These are phyloP conservation scores for Melampsora americana DNA, from an alignment of 1,284 basidiomycete genomes.

Conservation along the genomic window DNA sequence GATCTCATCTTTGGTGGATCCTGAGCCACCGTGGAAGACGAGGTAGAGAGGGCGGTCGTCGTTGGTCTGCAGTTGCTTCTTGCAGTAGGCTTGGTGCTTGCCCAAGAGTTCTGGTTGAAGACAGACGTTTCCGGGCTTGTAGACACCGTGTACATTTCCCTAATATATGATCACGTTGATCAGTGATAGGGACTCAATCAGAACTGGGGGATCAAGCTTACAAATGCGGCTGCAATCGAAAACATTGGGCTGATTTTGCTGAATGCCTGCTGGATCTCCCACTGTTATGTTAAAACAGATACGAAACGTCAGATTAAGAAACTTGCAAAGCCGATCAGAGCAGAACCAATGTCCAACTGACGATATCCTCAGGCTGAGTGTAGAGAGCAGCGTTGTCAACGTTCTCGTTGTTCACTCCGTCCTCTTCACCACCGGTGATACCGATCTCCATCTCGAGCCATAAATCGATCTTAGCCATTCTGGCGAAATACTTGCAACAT, in stretches of 20 bases:
- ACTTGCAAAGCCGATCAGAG: background rate
- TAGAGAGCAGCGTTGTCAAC: constrained; percentile 93
- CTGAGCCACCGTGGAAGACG: constrained; percentile 99
- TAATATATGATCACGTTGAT: background rate
- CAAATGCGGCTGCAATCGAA: constrained; percentile 89
- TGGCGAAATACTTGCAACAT: constrained; percentile 91
- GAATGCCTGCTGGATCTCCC: constrained; percentile 82
- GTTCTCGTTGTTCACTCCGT: constrained; percentile 73
- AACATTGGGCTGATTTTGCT: constrained; percentile 86
- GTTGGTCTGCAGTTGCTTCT: constrained; percentile 67
- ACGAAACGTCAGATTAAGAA: background rate
- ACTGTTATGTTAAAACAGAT: constrained; percentile 52
- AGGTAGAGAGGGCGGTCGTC: constrained; percentile 83
- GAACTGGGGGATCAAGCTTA: background rate
- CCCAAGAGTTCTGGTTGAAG: constrained; percentile 86
- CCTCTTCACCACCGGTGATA: constrained; percentile 99
- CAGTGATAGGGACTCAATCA: background rate
- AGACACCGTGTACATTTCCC: constrained; percentile 93
- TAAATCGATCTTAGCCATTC: constrained; percentile 81
- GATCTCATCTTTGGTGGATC: constrained; percentile 96
- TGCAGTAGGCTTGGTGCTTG: constrained; percentile 82
- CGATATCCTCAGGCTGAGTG: constrained; percentile 93
- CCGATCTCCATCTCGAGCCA: constrained; percentile 99
- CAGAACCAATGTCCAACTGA: background rate
- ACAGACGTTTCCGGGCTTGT: constrained; percentile 86